Conservation (phyloP, 345 rosid genomes). For the Barbarea vulgaris region DNA sequence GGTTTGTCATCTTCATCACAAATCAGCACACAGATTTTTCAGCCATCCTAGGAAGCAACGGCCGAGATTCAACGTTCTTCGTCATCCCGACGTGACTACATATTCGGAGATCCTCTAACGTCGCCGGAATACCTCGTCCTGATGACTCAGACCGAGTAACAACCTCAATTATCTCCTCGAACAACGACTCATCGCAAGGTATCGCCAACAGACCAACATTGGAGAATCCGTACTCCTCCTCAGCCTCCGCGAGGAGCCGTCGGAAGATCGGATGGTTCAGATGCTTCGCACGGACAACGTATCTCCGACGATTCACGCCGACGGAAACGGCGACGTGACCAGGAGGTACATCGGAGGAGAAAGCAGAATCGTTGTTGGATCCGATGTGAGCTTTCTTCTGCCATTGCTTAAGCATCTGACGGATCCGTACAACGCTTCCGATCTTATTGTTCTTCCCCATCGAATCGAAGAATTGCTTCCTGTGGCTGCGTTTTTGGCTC, state of each 20-base stretch:
- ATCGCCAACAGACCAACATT: slow-evolving; percentile 67
- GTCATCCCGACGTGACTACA: slow-evolving; percentile 55
- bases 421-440: slow-evolving; percentile 72
- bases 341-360: slow-evolving; percentile 60
- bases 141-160: slow-evolving; percentile 48
- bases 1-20: neutral
- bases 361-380: slow-evolving; percentile 27
- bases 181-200: slow-evolving; percentile 84
- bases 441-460: slow-evolving; percentile 60
- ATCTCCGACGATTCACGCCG: slow-evolving; percentile 58
- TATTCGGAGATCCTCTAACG: slow-evolving; percentile 54
- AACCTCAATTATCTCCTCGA: slow-evolving; percentile 65
- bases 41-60: slow-evolving; percentile 61
- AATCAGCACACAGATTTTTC: slow-evolving; percentile 41
- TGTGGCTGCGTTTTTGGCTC: slow-evolving; percentile 1
- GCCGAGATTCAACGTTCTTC: slow-evolving; percentile 50
- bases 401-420: slow-evolving; percentile 82
- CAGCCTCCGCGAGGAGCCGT: slow-evolving; percentile 64
- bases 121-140: slow-evolving; percentile 32
- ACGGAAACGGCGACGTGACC: slow-evolving; percentile 89
- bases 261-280: slow-evolving; percentile 85
- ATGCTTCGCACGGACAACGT: slow-evolving; percentile 69
- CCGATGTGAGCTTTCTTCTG: slow-evolving; percentile 58
- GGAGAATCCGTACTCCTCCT: slow-evolving; percentile 86
- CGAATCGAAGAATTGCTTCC: slow-evolving; percentile 5